Conservation (phyloP, 257 asterid genomes). For the Gynochthodes officinalis region DNA sequence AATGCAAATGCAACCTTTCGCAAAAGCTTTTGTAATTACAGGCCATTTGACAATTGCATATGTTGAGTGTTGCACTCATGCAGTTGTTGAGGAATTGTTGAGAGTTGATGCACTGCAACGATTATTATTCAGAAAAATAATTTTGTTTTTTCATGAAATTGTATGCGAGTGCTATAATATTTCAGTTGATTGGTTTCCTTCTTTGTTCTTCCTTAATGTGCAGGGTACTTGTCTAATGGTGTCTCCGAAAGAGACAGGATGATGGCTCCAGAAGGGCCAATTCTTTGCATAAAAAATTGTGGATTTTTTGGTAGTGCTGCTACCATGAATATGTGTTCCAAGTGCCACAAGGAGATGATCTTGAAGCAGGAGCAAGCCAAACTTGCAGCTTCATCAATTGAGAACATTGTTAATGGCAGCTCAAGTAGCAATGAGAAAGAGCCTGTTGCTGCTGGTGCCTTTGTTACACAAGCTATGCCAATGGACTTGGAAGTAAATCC, state of each 20-base stretch:
- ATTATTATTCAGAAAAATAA: not conserved
- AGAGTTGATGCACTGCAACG: not conserved
- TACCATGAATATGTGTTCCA: slow-evolving; percentile 39
- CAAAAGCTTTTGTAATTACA: not conserved
- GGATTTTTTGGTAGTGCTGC: slow-evolving; percentile 38
- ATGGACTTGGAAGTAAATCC: slow-evolving; percentile 12
- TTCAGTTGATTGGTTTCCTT: not conserved
- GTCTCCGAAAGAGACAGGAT: slow-evolving; percentile 33
- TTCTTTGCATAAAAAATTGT: slow-evolving; percentile 30
- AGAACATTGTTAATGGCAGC: slow-evolving; percentile 29
- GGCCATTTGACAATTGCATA: not conserved
- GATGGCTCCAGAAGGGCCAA: slow-evolving; percentile 33
- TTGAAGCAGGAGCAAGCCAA: slow-evolving; percentile 31
- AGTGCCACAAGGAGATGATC: slow-evolving; percentile 33
- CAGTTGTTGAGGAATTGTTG: not conserved
- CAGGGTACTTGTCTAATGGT: slow-evolving; percentile 24
- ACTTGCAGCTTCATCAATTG: slow-evolving; percentile 29
- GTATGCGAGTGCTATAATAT: not conserved
- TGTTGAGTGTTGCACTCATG: not conserved
- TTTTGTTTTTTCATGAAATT: not conserved
- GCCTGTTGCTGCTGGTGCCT: slow-evolving; percentile 8
- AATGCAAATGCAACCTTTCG: not conserved
- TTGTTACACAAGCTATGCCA: not conserved
- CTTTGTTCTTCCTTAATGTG: not conserved
- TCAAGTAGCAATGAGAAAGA: slow-evolving; percentile 12